A percentile compares a stretch with the other conserved stretches of the same genome.
These are phyloP conservation scores for Aspergillus amoenus DNA, from an alignment of 2,329 filamentous ascomycete species.

Conservation along the genomic window DNA sequence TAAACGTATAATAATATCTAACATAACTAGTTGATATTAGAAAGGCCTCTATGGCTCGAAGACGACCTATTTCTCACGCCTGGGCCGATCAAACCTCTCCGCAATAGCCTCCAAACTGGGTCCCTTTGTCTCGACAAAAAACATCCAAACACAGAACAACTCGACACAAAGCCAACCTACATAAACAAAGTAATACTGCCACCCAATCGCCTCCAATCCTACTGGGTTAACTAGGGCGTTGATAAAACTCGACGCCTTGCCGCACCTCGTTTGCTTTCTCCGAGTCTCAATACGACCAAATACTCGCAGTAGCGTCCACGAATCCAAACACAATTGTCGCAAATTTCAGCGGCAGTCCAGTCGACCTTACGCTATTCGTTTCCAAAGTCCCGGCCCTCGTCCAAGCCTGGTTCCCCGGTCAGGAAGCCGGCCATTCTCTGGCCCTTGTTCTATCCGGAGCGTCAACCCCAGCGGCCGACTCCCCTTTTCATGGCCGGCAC, in stretches of 20 bases:
- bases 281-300: not conserved
- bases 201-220: not conserved
- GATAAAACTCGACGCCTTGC: not conserved
- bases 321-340: too few species aligned
- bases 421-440: too few species aligned
- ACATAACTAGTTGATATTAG: too few species aligned
- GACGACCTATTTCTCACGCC: too few species aligned
- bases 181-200: not conserved
- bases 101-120: constrained; percentile 2
- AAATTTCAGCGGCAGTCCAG: too few species aligned
- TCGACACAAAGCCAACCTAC: not conserved
- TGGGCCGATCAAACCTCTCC: constrained; percentile 27
- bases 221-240: not conserved
- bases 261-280: not conserved
- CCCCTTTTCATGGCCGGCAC: not conserved
- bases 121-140: not conserved
- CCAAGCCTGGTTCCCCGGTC: too few species aligned
- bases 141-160: not conserved
- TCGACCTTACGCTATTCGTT: too few species aligned
- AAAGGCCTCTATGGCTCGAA: too few species aligned
- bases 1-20: too few species aligned
- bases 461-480: too few species aligned
- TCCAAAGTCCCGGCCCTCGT: too few species aligned
- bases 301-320: not conserved
- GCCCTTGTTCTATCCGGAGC: too few species aligned